These are phyloP conservation scores for Seiridium unicorne DNA, from an alignment of 2,329 filamentous ascomycete species.

Conservation along the genomic window DNA sequence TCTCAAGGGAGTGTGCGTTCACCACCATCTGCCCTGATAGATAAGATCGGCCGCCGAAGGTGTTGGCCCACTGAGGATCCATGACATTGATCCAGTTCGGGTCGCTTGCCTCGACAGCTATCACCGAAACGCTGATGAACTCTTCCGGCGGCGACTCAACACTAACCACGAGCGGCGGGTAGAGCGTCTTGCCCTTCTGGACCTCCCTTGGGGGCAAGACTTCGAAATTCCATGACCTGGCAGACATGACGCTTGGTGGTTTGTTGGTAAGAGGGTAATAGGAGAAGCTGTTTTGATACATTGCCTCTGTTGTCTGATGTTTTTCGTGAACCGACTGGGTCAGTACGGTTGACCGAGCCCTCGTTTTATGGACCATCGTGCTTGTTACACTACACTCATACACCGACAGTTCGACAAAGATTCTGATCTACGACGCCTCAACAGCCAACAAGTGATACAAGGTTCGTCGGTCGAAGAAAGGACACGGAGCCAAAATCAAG, in stretches of 20 bases:
- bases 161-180: neutral
- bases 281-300: neutral
- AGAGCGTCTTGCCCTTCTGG: neutral
- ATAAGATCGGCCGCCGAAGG: too few species aligned
- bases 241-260: neutral
- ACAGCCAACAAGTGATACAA: neutral
- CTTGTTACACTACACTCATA: too few species aligned
- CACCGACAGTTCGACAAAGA: neutral
- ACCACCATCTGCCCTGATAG: neutral
- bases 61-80: too few species aligned
- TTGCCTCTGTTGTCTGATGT: neutral
- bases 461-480: neutral
- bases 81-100: too few species aligned
- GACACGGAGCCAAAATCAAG: neutral
- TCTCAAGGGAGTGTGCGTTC: neutral
- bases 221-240: neutral
- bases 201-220: neutral
- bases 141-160: neutral
- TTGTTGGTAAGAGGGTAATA: neutral
- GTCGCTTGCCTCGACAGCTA: neutral
- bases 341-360: neutral
- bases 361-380: neutral
- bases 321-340: neutral
- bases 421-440: neutral
- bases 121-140: neutral